These are phyloP conservation scores for Phytophthora sansomeana DNA, from an alignment of 352 stramenopile genomes.

Conservation along the genomic window DNA sequence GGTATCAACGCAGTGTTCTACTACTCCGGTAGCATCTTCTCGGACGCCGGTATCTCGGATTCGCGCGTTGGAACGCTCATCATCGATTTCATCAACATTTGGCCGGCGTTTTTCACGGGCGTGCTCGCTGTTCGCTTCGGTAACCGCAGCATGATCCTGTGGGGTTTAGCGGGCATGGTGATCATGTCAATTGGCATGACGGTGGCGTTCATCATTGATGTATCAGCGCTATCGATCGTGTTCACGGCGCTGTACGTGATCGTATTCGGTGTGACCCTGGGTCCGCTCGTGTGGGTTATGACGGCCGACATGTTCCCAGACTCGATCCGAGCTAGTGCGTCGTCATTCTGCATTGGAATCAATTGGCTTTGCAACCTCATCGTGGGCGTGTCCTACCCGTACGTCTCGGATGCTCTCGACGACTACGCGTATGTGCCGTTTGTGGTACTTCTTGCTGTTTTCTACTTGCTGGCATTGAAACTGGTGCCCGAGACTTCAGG, in stretches of 20 bases:
- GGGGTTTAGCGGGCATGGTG: conserved; percentile 12
- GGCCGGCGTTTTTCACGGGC: conserved; percentile 12
- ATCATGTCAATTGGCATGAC: conserved; percentile 23
- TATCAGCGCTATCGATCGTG: conserved; percentile 7
- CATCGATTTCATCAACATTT: conserved; percentile 20
- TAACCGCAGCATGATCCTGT: conserved; percentile 21
- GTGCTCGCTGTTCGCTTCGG: conserved; percentile 17
- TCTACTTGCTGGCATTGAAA: conserved; percentile 13
- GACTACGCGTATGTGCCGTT: conserved; percentile 13
- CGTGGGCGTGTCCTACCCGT: conserved; percentile 12
- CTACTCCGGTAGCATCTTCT: conserved; percentile 9
- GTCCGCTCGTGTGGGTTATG: conserved; percentile 13
- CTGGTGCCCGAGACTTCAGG: conserved; percentile 11
- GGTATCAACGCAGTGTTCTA: conserved; percentile 22
- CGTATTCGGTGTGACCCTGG: conserved; percentile 10
- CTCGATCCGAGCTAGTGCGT: conserved; percentile 9
- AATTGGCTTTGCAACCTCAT: conserved; percentile 14
- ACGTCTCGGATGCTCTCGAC: conserved; percentile 1
- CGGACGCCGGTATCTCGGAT: conserved; percentile 3
- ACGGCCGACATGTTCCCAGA: conserved; percentile 15
- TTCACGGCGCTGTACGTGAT: conserved; percentile 11
- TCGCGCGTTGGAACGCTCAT: conserved; percentile 6
- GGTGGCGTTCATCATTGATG: conserved; percentile 9
- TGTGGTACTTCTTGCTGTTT: conserved; percentile 18
- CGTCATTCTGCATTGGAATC: conserved; percentile 17